phyloP scores from a whole-genome alignment of 148 eudicot genomes.

The Beta vulgaris region DNA sequence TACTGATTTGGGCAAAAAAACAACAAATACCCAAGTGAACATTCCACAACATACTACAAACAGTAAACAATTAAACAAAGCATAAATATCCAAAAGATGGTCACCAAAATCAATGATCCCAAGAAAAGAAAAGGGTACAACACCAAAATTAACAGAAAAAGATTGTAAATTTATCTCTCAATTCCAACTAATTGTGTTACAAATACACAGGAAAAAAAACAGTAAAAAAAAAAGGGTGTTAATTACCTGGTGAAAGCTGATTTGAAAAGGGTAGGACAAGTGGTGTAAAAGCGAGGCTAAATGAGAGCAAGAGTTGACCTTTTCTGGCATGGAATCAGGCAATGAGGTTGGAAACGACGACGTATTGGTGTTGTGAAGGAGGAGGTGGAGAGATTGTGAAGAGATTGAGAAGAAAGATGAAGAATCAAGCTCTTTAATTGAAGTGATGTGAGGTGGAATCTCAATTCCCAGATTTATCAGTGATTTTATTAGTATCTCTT shows the following conservation, averaged over 20 bases:
- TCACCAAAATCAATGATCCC: not conserved
- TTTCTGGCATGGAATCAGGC: slow-evolving; percentile 14
- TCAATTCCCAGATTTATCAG: not conserved
- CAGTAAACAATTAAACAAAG: too few species aligned
- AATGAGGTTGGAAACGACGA: slow-evolving; percentile 8
- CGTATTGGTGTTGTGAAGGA: not conserved
- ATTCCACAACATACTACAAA: not conserved
- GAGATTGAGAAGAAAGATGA: slow-evolving; percentile 9
- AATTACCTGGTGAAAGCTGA: slow-evolving; percentile 57
- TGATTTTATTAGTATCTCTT: not conserved
- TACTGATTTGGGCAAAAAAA: too few species aligned
- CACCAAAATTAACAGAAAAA: not conserved
- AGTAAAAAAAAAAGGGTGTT: not conserved
- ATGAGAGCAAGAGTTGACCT: slow-evolving; percentile 12
- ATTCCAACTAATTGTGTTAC: not conserved
- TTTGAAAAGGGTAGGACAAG: slow-evolving; percentile 17
- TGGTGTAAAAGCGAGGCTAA: not conserved
- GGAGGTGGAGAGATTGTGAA: slow-evolving; percentile 7
- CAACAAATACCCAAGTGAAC: not conserved
- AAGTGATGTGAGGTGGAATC: slow-evolving; percentile 2
- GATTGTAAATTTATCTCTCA: not conserved
- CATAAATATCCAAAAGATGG: not conserved
- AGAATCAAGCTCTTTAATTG: slow-evolving; percentile 5
- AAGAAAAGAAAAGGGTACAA: not conserved
- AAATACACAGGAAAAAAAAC: not conserved